Conservation (phyloP, 805 yeast species). For the Candida oleophila region DNA sequence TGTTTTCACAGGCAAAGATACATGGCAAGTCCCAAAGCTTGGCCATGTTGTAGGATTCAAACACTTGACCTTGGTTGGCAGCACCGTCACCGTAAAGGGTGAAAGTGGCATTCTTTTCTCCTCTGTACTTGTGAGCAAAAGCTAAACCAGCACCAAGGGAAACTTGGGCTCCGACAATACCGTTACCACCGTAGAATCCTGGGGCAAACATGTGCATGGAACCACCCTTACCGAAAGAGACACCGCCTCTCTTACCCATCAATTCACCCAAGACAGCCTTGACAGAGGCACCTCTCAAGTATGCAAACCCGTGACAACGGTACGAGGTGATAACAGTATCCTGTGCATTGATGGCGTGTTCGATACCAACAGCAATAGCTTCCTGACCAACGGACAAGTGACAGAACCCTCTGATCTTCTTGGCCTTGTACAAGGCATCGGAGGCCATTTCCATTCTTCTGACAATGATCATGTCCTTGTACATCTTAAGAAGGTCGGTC, state of each 20-base stretch:
- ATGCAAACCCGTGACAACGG: conserved; percentile 98
- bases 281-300: conserved; percentile 93
- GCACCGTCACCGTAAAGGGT: conserved; percentile 99
- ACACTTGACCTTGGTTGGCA: conserved; percentile 98
- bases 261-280: conserved; percentile 90
- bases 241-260: conserved; percentile 96
- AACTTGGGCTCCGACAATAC: conserved; percentile 99
- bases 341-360: conserved; percentile 80
- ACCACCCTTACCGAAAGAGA: conserved; percentile 97
- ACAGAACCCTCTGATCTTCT: conserved; percentile 98
- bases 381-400: conserved; percentile 98
- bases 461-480: conserved; percentile 90
- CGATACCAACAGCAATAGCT: conserved; percentile 98
- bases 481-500: conserved; percentile 81
- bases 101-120: conserved; percentile 76
- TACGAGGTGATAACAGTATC: conserved; percentile 95
- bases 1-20: conserved; percentile 95
- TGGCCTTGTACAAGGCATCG: conserved; percentile 96
- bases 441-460: conserved; percentile 99
- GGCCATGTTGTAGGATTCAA: conserved; percentile 98
- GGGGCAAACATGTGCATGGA: conserved; percentile 98
- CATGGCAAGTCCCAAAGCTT: conserved; percentile 97
- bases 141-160: conserved; percentile 98
- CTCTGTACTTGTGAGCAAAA: conserved; percentile 95
- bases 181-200: conserved; percentile 98